phyloP scores from a whole-genome alignment of 1,284 basidiomycete species.

The Athelia psychrophila region DNA sequence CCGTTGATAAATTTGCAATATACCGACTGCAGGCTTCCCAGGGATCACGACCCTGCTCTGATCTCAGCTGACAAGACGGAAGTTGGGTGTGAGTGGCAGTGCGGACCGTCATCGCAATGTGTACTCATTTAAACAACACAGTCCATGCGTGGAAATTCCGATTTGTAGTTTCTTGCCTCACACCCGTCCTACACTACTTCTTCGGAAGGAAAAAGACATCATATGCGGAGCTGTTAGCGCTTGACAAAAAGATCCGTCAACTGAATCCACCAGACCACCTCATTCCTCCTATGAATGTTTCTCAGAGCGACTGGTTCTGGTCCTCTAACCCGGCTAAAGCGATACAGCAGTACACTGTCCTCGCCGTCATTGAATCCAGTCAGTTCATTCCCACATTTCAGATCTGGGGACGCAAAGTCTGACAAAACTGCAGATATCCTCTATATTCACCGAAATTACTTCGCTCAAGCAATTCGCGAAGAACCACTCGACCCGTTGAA shows the following conservation, averaged over 20 bases:
- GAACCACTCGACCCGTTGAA: conserved; percentile 37
- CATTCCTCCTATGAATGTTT: conserved; percentile 9
- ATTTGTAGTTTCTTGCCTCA: conserved; percentile 43
- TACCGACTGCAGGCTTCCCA: conserved; percentile 48
- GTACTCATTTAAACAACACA: conserved; percentile 12
- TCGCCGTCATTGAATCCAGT: conserved; percentile 44
- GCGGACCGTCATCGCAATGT: too few relatives aligned
- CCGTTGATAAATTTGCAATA: conserved; percentile 42
- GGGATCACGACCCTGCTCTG: conserved; percentile 30
- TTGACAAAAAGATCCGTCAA: conserved; percentile 46
- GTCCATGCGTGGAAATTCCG: conserved; percentile 48
- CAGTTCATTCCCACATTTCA: conserved; percentile 22
- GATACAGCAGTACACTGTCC: conserved; percentile 42
- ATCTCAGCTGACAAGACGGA: conserved; percentile 29
- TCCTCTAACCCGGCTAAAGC: conserved; percentile 33
- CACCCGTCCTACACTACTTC: conserved; percentile 38
- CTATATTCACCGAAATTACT: conserved; percentile 51
- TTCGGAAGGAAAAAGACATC: conserved; percentile 32
- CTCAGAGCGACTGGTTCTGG: conserved; percentile 34
- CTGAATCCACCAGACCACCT: conserved; percentile 38
- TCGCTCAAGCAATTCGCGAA: conserved; percentile 43
- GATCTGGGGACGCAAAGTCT: too few relatives aligned
- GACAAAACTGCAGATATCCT: conserved; percentile 36
- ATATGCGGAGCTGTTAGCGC: conserved; percentile 37
- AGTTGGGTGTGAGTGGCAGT: conserved; percentile 37